These are phyloP conservation scores for Rhododendron henanense DNA, from an alignment of 148 eudicot genomes.

Conservation along the genomic window DNA sequence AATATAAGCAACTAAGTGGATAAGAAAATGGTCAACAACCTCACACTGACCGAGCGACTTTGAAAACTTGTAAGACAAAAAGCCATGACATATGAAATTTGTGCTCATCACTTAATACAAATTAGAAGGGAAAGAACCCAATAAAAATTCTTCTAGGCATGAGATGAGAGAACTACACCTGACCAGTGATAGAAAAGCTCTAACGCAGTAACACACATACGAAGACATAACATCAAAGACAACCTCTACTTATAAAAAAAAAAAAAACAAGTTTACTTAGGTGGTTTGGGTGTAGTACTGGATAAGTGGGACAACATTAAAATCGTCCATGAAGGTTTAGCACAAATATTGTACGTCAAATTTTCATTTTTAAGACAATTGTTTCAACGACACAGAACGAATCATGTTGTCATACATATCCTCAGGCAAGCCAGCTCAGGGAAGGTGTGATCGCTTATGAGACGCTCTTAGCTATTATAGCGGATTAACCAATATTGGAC, in stretches of 20 bases:
- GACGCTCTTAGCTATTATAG: neutral
- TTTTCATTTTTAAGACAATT: neutral
- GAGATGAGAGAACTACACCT: neutral
- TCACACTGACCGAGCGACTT: neutral
- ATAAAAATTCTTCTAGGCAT: neutral
- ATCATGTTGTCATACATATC: neutral
- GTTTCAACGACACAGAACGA: neutral
- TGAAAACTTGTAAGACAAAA: neutral
- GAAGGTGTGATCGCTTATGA: neutral
- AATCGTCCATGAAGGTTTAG: neutral
- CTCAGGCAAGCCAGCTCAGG: neutral
- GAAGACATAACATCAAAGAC: neutral
- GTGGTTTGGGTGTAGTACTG: neutral
- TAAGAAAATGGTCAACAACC: neutral
- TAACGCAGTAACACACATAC: neutral
- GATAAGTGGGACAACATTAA: neutral
- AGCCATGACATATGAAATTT: neutral
- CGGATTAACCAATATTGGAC: neutral
- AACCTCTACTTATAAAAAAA: neutral
- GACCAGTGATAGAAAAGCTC: neutral
- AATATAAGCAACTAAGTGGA: neutral
- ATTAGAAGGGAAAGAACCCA: neutral
- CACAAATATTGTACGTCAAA: neutral
- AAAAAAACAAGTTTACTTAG: neutral
- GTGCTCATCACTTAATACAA: neutral